Percentiles rank a stretch among this genome's conserved stretches.
These are phyloP conservation scores for Neoscytalidium dimidiatum DNA, from an alignment of 2,329 filamentous ascomycete species.

Conservation along the genomic window DNA sequence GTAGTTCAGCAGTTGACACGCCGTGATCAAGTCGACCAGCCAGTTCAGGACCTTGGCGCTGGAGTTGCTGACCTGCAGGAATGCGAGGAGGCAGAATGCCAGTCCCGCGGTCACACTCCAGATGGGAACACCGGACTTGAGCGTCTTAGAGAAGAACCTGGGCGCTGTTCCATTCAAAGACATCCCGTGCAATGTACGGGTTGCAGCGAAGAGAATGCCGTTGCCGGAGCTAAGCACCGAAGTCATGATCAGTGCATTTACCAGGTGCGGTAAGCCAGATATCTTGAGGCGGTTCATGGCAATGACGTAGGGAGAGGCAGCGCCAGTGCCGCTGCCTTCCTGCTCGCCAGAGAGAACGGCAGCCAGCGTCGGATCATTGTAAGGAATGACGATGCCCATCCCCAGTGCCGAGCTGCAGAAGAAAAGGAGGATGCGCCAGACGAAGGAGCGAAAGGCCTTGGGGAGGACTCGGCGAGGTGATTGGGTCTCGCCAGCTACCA, in stretches of 20 bases:
- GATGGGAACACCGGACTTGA: slow-evolving; percentile 67
- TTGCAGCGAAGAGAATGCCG: slow-evolving; percentile 57
- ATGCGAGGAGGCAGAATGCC: slow-evolving; percentile 69
- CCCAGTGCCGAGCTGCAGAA: slow-evolving; percentile 50
- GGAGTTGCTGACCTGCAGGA: slow-evolving; percentile 69
- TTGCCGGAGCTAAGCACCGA: slow-evolving; percentile 59
- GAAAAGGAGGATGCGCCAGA: slow-evolving; percentile 58
- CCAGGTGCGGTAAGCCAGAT: slow-evolving; percentile 56
- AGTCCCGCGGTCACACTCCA: slow-evolving; percentile 70
- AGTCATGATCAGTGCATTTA: slow-evolving; percentile 58
- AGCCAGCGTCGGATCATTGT: slow-evolving; percentile 54
- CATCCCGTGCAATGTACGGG: slow-evolving; percentile 55
- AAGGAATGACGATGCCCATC: slow-evolving; percentile 60
- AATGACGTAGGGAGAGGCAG: slow-evolving; percentile 65
- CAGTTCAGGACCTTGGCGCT: slow-evolving; percentile 69
- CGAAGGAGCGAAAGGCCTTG: slow-evolving; percentile 55
- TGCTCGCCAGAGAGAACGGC: slow-evolving; percentile 37
- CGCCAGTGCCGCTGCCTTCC: slow-evolving; percentile 42
- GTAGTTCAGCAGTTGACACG: slow-evolving; percentile 58
- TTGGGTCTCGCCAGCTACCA: slow-evolving; percentile 51
- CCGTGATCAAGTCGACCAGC: slow-evolving; percentile 72
- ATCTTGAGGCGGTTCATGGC: slow-evolving; percentile 60
- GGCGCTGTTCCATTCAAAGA: slow-evolving; percentile 57
- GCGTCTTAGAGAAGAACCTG: slow-evolving; percentile 59
- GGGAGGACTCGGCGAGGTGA: slow-evolving; percentile 51